Evolutionary conservation across 768 basidiomycete genomes (phyloP).

Genomic region (Mycena olivaceomarginata): DNA sequence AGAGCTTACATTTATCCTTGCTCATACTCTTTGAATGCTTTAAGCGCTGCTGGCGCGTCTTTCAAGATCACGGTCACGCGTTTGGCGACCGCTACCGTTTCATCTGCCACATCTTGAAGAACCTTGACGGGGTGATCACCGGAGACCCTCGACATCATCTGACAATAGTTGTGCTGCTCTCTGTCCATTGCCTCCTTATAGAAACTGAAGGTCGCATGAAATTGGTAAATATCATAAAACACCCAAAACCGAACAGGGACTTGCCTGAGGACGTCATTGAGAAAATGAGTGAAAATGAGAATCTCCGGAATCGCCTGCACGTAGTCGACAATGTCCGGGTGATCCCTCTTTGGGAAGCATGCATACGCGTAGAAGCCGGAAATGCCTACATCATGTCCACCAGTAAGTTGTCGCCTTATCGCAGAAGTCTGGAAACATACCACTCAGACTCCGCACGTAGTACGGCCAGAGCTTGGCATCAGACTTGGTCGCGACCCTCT

Average conservation of each 20-base stretch:
- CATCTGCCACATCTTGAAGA: slow-evolving; percentile 24
- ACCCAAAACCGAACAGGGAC: neutral
- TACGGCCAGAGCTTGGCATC: slow-evolving; percentile 31
- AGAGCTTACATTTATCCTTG: slow-evolving; percentile 29
- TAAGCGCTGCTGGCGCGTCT: slow-evolving; percentile 13
- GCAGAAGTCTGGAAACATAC: slow-evolving; percentile 6
- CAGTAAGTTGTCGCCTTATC: neutral
- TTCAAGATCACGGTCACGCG: slow-evolving; percentile 18
- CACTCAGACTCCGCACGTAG: slow-evolving; percentile 29
- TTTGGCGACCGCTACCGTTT: slow-evolving; percentile 27
- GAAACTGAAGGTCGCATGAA: neutral
- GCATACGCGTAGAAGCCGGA: slow-evolving; percentile 27
- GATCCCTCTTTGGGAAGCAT: slow-evolving; percentile 29
- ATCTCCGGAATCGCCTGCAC: slow-evolving; percentile 31
- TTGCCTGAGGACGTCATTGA: slow-evolving; percentile 30
- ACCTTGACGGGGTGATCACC: slow-evolving; percentile 29
- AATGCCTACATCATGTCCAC: neutral
- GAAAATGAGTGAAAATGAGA: slow-evolving; percentile 27
- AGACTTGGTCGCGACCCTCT: slow-evolving; percentile 7
- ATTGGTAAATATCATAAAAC: neutral
- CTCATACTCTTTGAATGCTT: slow-evolving; percentile 31
- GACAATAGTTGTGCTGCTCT: slow-evolving; percentile 28
- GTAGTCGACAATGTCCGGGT: slow-evolving; percentile 28
- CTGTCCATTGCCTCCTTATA: slow-evolving; percentile 30
- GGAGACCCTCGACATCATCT: slow-evolving; percentile 26